phyloP scores from a whole-genome alignment of 163 green algal genomes.

The Volvox carteri region DNA sequence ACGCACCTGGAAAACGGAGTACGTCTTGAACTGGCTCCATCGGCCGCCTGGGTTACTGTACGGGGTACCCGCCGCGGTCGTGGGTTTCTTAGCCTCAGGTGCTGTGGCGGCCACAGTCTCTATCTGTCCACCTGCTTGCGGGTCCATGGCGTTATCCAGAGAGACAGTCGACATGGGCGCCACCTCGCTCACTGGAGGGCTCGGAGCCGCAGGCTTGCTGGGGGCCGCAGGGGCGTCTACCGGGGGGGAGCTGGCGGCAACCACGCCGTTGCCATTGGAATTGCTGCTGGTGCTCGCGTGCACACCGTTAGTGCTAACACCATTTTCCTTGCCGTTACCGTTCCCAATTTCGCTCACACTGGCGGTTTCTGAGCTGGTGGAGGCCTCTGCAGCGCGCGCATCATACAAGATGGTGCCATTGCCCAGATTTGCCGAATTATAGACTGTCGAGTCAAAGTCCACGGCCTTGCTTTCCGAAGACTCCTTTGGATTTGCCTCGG shows the following conservation, averaged over 20 bases:
- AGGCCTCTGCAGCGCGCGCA: not conserved
- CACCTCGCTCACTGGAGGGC: constrained; percentile 5
- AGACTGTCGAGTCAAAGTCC: constrained; percentile 43
- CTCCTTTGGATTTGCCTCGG: constrained; percentile 40
- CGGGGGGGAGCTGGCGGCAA: constrained; percentile 9
- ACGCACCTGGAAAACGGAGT: constrained; percentile 75
- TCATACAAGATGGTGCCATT: constrained; percentile 39
- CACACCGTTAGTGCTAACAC: too few relatives aligned
- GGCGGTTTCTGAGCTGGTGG: not conserved
- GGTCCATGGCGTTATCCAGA: constrained; percentile 57
- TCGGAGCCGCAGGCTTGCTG: not conserved
- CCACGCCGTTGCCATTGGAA: constrained; percentile 36
- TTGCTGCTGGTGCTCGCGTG: constrained; percentile 33
- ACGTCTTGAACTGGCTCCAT: constrained; percentile 86
- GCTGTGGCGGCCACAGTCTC: constrained; percentile 67
- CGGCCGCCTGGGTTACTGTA: constrained; percentile 78
- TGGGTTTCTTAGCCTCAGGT: constrained; percentile 20
- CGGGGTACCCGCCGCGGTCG: constrained; percentile 72
- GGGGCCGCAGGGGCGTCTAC: constrained; percentile 12
- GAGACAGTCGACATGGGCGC: constrained; percentile 17
- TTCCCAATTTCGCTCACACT: constrained; percentile 49
- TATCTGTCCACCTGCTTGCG: constrained; percentile 62
- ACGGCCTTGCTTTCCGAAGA: not conserved
- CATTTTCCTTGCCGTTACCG: constrained; percentile 61
- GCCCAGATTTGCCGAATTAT: not conserved